Base-by-base conservation (phyloP, 495 filamentous ascomycete genomes). In the Penicillium parvum region DNA sequence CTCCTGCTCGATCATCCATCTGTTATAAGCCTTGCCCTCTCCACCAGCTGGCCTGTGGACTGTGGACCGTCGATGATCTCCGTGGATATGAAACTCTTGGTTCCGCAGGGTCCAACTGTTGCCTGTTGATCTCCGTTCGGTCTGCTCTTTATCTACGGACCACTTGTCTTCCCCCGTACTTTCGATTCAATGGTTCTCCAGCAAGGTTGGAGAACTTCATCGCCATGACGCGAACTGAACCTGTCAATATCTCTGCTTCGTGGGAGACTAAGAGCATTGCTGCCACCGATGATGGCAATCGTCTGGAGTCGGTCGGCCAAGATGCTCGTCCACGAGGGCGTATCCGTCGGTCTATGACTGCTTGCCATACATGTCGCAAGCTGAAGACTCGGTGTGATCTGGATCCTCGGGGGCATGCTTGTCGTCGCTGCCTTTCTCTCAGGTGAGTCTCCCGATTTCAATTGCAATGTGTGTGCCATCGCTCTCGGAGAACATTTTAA, bases 351-450 rank as follows among this genome's bases (percentile, higher is more conserved):
- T 67, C 66, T 7, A 67, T 67, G 64, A 69, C 64, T 10, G 66
- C 66, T 8, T 69, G 66, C 50, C 58, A 69, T 52, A 69, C 66
- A 22, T 69, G 66, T 40, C 66, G 66, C 47, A 69, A 69, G 57
- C 57, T 69, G 41, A 69, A 69, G 43, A 69, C 66, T 12, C 56
- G 66, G 17, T 69, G 66, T 36, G 66, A 69, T 41, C 35, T 67
- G 15, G 64, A 67, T 48, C 64, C 66, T 4, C 60, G 64, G 3
- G 63, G 64, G 11, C 64, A 67, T 56, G 62, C 66, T 21, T 69
- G 66, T 42, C 66, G 66, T 30, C 66, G 66, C 14, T 69, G 66
- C 40, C 48, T 69, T 22, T 69, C 66, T 11, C 50, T 69, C 19
- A 67, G 66, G 66, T 68, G 32, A 15, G 50, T 55, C 17, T 17